phyloP scores from a whole-genome alignment of 2,329 filamentous ascomycete genomes.

The Aspergillus glaucus region DNA sequence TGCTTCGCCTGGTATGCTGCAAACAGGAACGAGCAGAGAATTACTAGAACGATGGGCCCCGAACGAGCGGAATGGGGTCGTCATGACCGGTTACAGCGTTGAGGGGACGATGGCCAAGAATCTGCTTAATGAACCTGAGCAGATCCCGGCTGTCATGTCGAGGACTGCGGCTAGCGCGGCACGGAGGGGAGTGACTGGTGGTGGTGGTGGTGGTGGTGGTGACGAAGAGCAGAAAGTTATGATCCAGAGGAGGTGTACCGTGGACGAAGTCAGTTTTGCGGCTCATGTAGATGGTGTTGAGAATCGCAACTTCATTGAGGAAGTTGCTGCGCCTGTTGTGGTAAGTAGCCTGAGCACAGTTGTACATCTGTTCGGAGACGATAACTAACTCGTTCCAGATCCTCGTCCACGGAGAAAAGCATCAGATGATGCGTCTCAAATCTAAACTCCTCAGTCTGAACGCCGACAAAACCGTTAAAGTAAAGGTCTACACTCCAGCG shows the following conservation, averaged over 20 bases:
- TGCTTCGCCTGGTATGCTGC: constrained; percentile 94
- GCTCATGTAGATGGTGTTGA: constrained; percentile 95
- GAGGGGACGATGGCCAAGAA: constrained; percentile 98
- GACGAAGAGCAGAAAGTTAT: constrained; percentile 77
- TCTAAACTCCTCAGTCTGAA: constrained; percentile 93
- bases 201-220: constrained; percentile 34
- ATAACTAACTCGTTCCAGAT: constrained; percentile 51
- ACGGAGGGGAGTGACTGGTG: constrained; percentile 57
- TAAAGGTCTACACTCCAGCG: constrained; percentile 86
- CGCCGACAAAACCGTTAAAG: constrained; percentile 68
- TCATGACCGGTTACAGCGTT: constrained; percentile 97
- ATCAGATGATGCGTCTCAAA: constrained; percentile 96
- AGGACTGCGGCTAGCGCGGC: constrained; percentile 47
- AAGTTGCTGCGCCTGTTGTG: constrained; percentile 84
- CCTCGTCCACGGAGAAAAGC: constrained; percentile 91
- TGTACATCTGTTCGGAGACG: background rate
- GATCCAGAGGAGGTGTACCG: constrained; percentile 86
- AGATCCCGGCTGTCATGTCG: constrained; percentile 91
- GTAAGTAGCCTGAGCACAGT: constrained; percentile 49
- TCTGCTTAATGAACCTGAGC: constrained; percentile 88
- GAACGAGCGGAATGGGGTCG: constrained; percentile 92
- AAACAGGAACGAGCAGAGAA: constrained; percentile 90
- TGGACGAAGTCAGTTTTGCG: constrained; percentile 91
- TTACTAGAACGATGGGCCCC: constrained; percentile 93
- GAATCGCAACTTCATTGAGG: constrained; percentile 94